Evolutionary conservation across 2,329 filamentous ascomycete genomes (phyloP).

Genomic region (Nemania serpens): DNA sequence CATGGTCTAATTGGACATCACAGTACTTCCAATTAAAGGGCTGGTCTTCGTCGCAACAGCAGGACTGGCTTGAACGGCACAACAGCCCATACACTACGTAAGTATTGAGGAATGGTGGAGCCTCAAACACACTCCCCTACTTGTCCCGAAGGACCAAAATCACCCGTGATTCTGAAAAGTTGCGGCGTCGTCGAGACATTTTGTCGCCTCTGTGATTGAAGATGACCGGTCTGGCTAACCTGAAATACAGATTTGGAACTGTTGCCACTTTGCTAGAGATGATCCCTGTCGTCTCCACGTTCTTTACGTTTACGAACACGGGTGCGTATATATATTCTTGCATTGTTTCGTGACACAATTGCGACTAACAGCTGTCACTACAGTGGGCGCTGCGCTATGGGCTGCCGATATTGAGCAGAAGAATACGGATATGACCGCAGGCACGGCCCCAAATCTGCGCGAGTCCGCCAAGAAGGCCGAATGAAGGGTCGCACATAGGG

Average conservation of each 20-base stretch:
- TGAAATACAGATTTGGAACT: constrained; percentile 65
- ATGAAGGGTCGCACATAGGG: constrained; percentile 37
- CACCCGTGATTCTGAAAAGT: background rate
- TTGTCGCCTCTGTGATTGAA: background rate
- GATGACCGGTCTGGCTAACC: constrained; percentile 3
- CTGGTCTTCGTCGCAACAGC: constrained; percentile 69
- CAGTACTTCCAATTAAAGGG: constrained; percentile 92
- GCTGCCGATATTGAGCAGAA: constrained; percentile 79
- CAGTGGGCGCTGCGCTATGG: constrained; percentile 91
- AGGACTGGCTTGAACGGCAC: constrained; percentile 71
- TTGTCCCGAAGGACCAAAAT: background rate
- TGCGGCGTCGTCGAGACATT: constrained; percentile 4
- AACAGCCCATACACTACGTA: constrained; percentile 81
- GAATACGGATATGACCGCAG: constrained; percentile 53
- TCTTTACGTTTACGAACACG: constrained; percentile 89
- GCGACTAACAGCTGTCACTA: constrained; percentile 27
- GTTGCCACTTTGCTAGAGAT: constrained; percentile 83
- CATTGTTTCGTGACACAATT: constrained; percentile 3
- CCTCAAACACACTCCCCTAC: background rate
- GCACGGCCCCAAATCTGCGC: constrained; percentile 56
- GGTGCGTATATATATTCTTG: constrained; percentile 47
- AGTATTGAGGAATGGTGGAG: constrained; percentile 41
- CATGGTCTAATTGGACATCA: constrained; percentile 54
- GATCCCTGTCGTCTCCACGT: constrained; percentile 78
- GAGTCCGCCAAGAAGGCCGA: constrained; percentile 56